Conservation (phyloP, 2,329 filamentous ascomycete species). For the Tolypocladium cylindrosporum region DNA sequence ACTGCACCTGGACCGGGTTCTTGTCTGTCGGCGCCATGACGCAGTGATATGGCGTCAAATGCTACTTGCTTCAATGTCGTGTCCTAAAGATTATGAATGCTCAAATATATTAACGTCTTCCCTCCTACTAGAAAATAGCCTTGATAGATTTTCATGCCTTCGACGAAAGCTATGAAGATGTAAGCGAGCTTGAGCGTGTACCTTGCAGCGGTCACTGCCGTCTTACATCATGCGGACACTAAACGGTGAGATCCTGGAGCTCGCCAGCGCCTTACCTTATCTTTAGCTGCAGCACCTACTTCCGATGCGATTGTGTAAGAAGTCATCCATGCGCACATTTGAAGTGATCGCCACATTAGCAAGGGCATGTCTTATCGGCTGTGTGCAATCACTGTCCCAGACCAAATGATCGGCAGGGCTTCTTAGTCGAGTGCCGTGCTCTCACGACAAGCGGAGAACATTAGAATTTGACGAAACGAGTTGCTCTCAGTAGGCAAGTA, state of each 20-base stretch:
- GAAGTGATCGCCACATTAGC: no score
- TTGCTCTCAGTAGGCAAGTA: no score
- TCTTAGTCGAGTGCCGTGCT: no score
- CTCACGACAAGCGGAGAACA: no score
- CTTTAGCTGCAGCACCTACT: background rate
- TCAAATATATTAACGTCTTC: no score
- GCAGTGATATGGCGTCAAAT: background rate
- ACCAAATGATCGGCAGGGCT: no score
- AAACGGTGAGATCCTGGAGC: no score
- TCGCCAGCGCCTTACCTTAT: background rate
- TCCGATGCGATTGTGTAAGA: background rate
- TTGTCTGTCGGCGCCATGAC: background rate
- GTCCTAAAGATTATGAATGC: no score
- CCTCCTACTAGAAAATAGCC: background rate
- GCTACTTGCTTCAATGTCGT: background rate
- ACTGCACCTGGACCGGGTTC: background rate
- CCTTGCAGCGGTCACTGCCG: background rate
- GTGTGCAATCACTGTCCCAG: no score
- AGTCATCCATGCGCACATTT: background rate
- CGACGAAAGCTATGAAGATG: background rate
- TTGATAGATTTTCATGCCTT: background rate
- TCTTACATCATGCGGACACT: slow-evolving; percentile 1
- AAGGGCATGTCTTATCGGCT: no score
- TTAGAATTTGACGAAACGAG: no score
- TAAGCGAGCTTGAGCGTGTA: background rate